phyloP scores from a whole-genome alignment of 805 yeast genomes.

The Ascoidea tarda region DNA sequence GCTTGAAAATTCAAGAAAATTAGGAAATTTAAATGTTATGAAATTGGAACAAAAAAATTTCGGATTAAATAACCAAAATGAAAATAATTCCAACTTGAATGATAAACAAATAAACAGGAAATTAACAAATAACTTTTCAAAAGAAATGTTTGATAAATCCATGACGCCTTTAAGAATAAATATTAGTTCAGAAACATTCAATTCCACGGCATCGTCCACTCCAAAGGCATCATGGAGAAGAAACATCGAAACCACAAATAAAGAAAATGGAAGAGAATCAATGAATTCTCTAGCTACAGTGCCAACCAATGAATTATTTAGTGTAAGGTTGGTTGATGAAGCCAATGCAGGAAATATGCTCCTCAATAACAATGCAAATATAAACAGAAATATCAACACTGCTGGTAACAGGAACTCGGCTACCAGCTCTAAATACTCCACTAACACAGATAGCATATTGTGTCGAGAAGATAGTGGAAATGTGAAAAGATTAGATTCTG shows the following conservation, averaged over 20 bases:
- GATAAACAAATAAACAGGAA: not conserved
- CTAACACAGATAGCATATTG: not conserved
- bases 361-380: not conserved
- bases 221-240: constrained; percentile 9
- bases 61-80: not conserved
- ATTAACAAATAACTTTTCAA: not conserved
- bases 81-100: not conserved
- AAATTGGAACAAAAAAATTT: constrained; percentile 17
- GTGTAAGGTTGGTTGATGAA: constrained; percentile 64
- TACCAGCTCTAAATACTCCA: not conserved
- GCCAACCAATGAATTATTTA: constrained; percentile 69
- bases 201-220: not conserved
- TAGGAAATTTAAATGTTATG: constrained; percentile 34
- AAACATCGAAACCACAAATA: constrained; percentile 13
- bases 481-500: constrained; percentile 6
- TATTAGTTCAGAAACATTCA: not conserved
- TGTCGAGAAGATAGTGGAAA: constrained; percentile 9
- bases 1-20: not conserved
- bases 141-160: not conserved
- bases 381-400: not conserved
- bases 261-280: constrained; percentile 40
- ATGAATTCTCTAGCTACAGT: constrained; percentile 69
- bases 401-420: not conserved
- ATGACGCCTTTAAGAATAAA: too few relatives aligned
- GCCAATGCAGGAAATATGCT: not conserved